phyloP scores from a whole-genome alignment of 225 moss, liverwort and hornwort genomes.

The Marchantia polymorpha region DNA sequence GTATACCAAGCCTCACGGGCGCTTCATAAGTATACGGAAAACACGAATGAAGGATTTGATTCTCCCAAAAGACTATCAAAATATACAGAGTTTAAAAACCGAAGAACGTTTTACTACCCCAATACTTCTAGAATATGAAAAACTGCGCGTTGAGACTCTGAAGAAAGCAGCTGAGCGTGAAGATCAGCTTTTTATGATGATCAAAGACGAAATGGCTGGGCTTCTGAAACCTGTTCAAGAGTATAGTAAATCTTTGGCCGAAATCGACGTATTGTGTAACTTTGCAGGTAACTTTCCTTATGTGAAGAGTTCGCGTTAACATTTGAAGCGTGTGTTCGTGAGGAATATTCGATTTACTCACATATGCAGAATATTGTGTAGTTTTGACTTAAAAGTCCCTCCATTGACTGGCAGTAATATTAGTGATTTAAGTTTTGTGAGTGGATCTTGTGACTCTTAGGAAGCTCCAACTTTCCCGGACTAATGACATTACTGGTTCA shows the following conservation, averaged over 20 bases:
- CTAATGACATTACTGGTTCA: not conserved
- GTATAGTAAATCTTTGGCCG: slow-evolving; percentile 58
- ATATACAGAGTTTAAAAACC: slow-evolving; percentile 63
- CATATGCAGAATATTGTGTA: not conserved
- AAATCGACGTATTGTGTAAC: slow-evolving; percentile 65
- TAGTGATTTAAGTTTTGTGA: not conserved
- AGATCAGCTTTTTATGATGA: slow-evolving; percentile 50
- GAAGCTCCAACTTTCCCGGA: not conserved
- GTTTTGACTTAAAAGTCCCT: not conserved
- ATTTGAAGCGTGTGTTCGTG: not conserved
- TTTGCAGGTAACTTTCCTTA: slow-evolving; percentile 49
- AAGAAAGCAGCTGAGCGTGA: slow-evolving; percentile 56
- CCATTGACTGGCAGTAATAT: not conserved
- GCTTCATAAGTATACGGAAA: slow-evolving; percentile 60
- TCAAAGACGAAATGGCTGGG: slow-evolving; percentile 55
- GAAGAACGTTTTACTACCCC: slow-evolving; percentile 67
- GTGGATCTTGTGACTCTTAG: not conserved
- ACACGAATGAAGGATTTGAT: slow-evolving; percentile 54
- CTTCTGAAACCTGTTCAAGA: slow-evolving; percentile 58
- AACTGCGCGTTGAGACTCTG: slow-evolving; percentile 50
- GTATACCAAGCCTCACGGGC: slow-evolving; percentile 53
- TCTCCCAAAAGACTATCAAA: slow-evolving; percentile 55
- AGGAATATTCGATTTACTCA: not conserved
- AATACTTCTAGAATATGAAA: slow-evolving; percentile 55
- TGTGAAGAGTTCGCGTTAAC: not conserved